These are phyloP conservation scores for Aspergillus saccharolyticus DNA, from an alignment of 495 filamentous ascomycete species.

Conservation along the genomic window DNA sequence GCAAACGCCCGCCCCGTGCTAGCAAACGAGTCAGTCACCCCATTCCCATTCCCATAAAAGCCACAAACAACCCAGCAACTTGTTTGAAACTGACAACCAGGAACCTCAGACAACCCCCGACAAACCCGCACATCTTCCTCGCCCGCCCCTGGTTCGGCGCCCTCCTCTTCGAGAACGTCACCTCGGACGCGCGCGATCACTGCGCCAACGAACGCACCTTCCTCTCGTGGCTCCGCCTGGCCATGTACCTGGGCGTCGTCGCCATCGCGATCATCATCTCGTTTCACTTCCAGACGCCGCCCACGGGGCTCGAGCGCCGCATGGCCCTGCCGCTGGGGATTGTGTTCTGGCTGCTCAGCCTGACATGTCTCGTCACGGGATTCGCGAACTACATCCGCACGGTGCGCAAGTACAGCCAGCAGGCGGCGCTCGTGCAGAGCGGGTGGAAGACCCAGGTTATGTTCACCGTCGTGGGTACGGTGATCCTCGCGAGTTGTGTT, in stretches of 20 bases:
- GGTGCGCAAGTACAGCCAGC: slow-evolving; percentile 74
- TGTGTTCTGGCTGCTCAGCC: slow-evolving; percentile 78
- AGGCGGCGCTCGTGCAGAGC: slow-evolving; percentile 80
- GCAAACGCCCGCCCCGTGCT: slow-evolving; percentile 31
- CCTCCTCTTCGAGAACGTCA: slow-evolving; percentile 82
- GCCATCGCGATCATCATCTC: slow-evolving; percentile 85
- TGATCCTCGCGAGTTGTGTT: slow-evolving; percentile 77
- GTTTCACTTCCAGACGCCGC: slow-evolving; percentile 78
- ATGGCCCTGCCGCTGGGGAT: slow-evolving; percentile 81
- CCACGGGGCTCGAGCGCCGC: slow-evolving; percentile 62
- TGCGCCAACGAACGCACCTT: slow-evolving; percentile 64
- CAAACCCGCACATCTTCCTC: slow-evolving; percentile 52
- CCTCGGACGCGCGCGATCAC: slow-evolving; percentile 75
- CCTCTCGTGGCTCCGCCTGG: slow-evolving; percentile 88
- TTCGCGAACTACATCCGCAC: slow-evolving; percentile 84
- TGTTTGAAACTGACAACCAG: too few species aligned
- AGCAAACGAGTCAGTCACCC: slow-evolving; percentile 41
- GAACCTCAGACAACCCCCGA: neutral
- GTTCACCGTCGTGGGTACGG: slow-evolving; percentile 68
- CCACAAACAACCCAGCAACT: neutral
- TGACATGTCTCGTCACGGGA: slow-evolving; percentile 70
- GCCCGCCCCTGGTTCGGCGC: slow-evolving; percentile 67
- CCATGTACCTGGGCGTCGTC: slow-evolving; percentile 87
- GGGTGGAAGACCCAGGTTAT: slow-evolving; percentile 88
- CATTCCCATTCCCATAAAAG: neutral